Evolutionary conservation across 2,329 filamentous ascomycete species (phyloP), one percentile per base, ranked within the genome.

Genomic region (Tolypocladium inflatum): DNA sequence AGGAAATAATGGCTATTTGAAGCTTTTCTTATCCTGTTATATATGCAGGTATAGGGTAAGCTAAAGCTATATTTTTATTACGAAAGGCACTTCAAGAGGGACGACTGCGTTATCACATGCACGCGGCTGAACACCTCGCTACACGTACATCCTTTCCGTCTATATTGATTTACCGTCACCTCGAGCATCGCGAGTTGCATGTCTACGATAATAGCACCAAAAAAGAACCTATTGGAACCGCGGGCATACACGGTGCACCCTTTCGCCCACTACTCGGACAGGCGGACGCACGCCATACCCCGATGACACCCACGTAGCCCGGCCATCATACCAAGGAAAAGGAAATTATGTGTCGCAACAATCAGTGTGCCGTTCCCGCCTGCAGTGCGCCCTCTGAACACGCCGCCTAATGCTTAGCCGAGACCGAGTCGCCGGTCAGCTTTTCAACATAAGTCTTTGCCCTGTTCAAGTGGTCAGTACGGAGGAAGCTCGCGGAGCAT

Each of bases 361-460:
- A 35, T 35, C 30, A 35, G 30, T 51, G 45, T 26, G 45, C 41
- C 52, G n/a, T 26, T 42, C 15, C 53, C 37, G 10, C 38, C 42
- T 35, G 21, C 39, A 35, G 38, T 30, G 39, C 43, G 37, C 9
- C 43, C 41, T 43, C 21, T 30, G 13, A 45, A 55, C 73, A 72
- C 69, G 71, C 73, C 70, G 70, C 68, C 74, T 84, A 87, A 80
- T 87, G 84, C 80, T 87, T 87, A 68, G 83, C 83, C 63, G 84
- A 84, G 67, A 85, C 82, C 68, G 72, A 66, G 33, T 87, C 84
- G 61, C 84, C 84, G 54, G 84, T 87, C 70, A 87, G 60, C 72
- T 83, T 83, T 73, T 87, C 84, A 62, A 87, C 82, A 64, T 87
- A 86, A 57, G 76, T 77, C 77, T 87, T 87, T 61, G 84, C 84